A percentile compares a stretch with the other conserved stretches of the same genome.
These are phyloP conservation scores for Monilinia aucupariae DNA, from an alignment of 2,329 filamentous ascomycete species.

Conservation along the genomic window DNA sequence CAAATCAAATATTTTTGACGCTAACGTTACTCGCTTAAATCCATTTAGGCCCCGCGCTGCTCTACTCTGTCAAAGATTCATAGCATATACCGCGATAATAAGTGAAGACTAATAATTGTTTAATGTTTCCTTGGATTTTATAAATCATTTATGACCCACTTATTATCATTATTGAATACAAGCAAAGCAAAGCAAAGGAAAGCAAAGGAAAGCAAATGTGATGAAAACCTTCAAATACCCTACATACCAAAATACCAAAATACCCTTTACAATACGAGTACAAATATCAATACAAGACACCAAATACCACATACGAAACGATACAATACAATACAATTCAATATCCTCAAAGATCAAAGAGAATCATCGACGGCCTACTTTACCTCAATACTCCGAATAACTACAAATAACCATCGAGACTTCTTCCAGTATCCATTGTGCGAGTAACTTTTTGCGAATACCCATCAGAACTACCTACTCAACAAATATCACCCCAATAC, in stretches of 20 bases:
- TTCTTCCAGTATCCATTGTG: no score
- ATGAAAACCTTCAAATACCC: slow-evolving; percentile 3
- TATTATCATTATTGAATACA: no score
- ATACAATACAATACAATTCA: neutral
- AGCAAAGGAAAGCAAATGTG: slow-evolving; percentile 5
- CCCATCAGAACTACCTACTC: neutral
- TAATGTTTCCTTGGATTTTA: no score
- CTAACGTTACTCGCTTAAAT: slow-evolving; percentile 17
- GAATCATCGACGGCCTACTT: neutral
- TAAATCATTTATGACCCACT: slow-evolving; percentile 5
- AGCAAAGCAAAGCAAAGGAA: no score
- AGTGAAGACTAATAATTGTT: no score
- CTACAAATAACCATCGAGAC: neutral
- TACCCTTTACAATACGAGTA: neutral
- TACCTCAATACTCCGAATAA: neutral
- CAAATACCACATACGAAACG: no score
- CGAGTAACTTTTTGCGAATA: neutral
- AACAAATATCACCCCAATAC: slow-evolving; percentile 2
- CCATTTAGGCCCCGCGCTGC: slow-evolving; percentile 18
- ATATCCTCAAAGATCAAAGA: neutral
- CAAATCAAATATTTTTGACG: slow-evolving; percentile 13
- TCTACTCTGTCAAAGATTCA: no score
- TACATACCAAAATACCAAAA: neutral
- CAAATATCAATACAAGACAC: neutral
- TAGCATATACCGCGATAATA: no score